Evolutionary conservation across 306 rosid genomes (phyloP).

Genomic region (Prunus mongolica): DNA sequence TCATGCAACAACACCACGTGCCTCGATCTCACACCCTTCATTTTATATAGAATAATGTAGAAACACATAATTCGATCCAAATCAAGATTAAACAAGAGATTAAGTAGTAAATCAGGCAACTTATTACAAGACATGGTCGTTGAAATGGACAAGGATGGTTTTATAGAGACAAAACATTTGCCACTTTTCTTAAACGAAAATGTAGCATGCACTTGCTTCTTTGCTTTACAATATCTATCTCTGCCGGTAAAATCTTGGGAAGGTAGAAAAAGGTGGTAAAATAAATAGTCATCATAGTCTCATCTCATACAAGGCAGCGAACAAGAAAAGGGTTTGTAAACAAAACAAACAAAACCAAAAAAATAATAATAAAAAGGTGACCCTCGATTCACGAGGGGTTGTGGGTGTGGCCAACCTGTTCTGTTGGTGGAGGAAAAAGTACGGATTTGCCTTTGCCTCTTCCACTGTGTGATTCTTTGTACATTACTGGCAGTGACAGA

Average conservation of each 20-base stretch:
- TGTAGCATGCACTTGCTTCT: constrained; percentile 20
- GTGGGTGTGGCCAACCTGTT: constrained; percentile 16
- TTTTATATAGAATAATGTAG: neutral
- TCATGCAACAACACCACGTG: too few relatives aligned
- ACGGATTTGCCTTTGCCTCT: constrained; percentile 36
- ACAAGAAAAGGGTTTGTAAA: neutral
- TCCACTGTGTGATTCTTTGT: constrained; percentile 40
- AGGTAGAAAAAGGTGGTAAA: constrained; percentile 28
- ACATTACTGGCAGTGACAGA: constrained; percentile 62
- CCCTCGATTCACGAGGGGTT: constrained; percentile 71
- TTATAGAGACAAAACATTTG: constrained; percentile 65
- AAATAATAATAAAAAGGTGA: constrained; percentile 19
- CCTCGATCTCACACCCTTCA: too few relatives aligned
- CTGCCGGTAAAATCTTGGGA: constrained; percentile 31
- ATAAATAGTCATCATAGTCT: constrained; percentile 16
- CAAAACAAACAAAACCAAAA: neutral
- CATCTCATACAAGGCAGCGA: constrained; percentile 43
- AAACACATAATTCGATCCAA: neutral
- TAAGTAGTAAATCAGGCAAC: neutral
- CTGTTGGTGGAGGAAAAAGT: constrained; percentile 13
- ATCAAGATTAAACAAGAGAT: neutral
- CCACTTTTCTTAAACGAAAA: constrained; percentile 27
- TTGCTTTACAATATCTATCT: neutral
- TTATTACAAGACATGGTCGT: constrained; percentile 28
- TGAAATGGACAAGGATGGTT: constrained; percentile 51